Conservation (phyloP, 202 grass and related monocot species). For the Tripidium arundinaceum region DNA sequence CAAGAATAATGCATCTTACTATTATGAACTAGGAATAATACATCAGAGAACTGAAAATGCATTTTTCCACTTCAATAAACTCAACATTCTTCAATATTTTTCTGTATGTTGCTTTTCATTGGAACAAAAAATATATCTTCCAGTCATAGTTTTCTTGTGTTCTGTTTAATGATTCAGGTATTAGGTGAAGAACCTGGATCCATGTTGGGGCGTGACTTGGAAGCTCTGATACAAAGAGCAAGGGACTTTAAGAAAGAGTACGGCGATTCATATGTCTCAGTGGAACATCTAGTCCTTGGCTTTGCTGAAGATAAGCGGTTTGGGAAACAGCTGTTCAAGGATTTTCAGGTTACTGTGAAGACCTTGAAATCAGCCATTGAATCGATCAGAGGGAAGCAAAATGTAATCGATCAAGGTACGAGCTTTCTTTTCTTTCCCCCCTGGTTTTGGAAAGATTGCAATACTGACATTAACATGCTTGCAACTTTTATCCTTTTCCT, state of each 20-base stretch:
- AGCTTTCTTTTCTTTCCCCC: background rate
- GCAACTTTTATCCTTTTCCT: background rate
- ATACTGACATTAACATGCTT: background rate
- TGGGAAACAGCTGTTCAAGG: conserved; percentile 86
- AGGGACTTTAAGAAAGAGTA: conserved; percentile 97
- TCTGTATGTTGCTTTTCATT: background rate
- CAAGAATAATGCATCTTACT: background rate
- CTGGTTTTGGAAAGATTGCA: background rate
- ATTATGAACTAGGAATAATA: background rate
- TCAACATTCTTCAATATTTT: background rate
- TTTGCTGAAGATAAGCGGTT: conserved; percentile 85
- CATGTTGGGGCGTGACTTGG: conserved; percentile 89
- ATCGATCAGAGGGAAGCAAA: conserved; percentile 86
- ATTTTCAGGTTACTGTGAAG: conserved; percentile 78
- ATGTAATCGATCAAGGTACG: conserved; percentile 95
- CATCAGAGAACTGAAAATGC: background rate
- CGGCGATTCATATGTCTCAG: conserved; percentile 86
- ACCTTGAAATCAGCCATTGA: conserved; percentile 73
- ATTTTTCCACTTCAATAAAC: background rate
- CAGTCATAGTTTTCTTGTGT: background rate
- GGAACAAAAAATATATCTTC: background rate
- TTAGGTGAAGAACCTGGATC: conserved; percentile 87
- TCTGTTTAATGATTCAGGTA: conserved; percentile 44
- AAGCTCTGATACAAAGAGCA: conserved; percentile 85
- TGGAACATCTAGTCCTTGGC: conserved; percentile 90